Conservation (phyloP, 257 asterid species). For the Nicotiana tabacum region DNA sequence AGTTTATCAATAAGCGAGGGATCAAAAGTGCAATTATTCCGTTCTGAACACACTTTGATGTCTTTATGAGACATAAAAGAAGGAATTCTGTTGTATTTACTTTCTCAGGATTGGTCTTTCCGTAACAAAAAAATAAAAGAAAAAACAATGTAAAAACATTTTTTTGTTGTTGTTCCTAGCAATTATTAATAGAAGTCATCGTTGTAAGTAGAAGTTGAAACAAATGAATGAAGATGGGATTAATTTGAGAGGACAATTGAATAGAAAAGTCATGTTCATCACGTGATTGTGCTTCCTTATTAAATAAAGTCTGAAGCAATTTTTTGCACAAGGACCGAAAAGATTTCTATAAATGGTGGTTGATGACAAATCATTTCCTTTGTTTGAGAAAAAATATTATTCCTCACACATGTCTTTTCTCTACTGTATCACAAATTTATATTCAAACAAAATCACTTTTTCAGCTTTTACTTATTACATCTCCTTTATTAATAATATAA, state of each 20-base stretch:
- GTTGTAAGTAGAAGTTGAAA: background rate
- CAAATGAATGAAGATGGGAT: background rate
- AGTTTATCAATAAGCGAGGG: too few species aligned
- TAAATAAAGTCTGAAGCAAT: background rate
- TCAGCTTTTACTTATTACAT: too few species aligned
- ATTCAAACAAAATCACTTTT: too few species aligned
- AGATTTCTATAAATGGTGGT: background rate
- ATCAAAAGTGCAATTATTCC: too few species aligned
- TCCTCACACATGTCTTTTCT: too few species aligned
- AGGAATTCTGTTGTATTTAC: background rate
- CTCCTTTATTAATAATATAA: too few species aligned
- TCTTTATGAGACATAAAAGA: background rate
- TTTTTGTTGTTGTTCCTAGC: background rate
- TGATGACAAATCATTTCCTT: background rate
- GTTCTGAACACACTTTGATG: background rate
- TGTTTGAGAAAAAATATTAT: too few species aligned
- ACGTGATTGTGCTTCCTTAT: constrained; percentile 8
- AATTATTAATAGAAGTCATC: background rate
- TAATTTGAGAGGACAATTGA: background rate
- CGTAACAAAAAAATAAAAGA: background rate
- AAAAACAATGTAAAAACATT: background rate
- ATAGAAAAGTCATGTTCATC: background rate
- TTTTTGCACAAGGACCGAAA: background rate
- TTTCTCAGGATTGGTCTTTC: background rate
- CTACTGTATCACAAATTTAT: too few species aligned